Conservation (phyloP, 352 stramenopile species). For the Aphanomyces astaci region DNA sequence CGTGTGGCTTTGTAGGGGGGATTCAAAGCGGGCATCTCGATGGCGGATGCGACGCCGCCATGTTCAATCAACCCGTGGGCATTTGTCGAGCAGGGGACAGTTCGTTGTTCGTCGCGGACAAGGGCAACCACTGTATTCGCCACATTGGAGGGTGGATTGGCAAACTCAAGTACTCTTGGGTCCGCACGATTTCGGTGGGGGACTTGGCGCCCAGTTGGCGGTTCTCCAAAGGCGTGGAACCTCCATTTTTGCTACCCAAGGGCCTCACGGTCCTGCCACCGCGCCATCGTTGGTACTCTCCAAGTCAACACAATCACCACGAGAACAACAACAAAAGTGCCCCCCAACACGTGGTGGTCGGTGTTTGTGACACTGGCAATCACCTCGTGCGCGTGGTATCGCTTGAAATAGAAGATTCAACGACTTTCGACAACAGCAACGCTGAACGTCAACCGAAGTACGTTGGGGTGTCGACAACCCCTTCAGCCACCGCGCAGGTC, state of each 20-base stretch:
- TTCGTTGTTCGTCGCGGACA: slow-evolving; percentile 37
- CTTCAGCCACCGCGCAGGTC: too few relatives aligned
- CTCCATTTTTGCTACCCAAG: slow-evolving; percentile 10
- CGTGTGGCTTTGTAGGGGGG: not conserved
- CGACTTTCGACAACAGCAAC: slow-evolving; percentile 24
- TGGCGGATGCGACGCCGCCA: slow-evolving; percentile 29
- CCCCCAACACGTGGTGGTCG: slow-evolving; percentile 1
- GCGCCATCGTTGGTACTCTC: slow-evolving; percentile 2
- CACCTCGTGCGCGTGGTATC: slow-evolving; percentile 24
- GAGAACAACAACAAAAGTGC: not conserved
- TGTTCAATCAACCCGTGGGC: slow-evolving; percentile 36
- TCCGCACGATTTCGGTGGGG: slow-evolving; percentile 38
- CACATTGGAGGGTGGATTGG: slow-evolving; percentile 31
- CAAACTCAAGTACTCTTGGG: slow-evolving; percentile 30
- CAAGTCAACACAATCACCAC: not conserved
- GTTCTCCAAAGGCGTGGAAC: slow-evolving; percentile 5
- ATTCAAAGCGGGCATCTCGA: slow-evolving; percentile 29
- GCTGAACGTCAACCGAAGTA: too few relatives aligned
- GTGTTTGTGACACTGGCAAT: slow-evolving; percentile 28
- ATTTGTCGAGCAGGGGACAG: slow-evolving; percentile 29
- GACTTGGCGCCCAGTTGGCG: not conserved
- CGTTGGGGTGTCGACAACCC: too few relatives aligned
- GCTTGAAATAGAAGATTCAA: not conserved
- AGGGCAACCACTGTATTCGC: slow-evolving; percentile 39
- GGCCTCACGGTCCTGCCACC: not conserved